A percentile compares a stretch with the other conserved stretches of the same genome.
phyloP scores from a whole-genome alignment of 1,284 basidiomycete species.

The Pholiota adiposa region DNA sequence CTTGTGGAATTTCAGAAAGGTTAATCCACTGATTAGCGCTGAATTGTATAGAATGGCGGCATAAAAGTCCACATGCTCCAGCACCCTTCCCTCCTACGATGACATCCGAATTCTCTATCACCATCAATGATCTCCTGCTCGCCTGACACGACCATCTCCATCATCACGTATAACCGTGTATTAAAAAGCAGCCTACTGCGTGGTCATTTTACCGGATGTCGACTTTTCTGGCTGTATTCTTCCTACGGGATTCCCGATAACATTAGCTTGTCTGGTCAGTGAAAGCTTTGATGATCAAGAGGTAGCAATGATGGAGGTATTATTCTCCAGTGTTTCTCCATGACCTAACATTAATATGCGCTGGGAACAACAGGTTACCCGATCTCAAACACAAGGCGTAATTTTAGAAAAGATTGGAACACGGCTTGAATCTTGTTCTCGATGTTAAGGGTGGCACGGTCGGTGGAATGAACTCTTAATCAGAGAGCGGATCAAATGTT shows the following conservation, averaged over 20 bases:
- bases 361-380: background rate
- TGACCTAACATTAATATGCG: too few species aligned
- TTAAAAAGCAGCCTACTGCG: too few species aligned
- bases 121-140: background rate
- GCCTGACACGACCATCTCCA: background rate
- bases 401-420: too few species aligned
- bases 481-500: background rate
- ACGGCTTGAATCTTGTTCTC: too few species aligned
- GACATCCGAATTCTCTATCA: background rate
- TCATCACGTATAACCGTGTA: background rate
- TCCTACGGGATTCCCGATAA: background rate
- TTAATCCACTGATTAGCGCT: background rate
- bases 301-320: background rate
- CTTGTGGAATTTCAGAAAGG: background rate
- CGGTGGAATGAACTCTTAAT: too few species aligned
- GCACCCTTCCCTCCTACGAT: background rate
- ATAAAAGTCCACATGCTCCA: background rate
- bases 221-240: background rate
- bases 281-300: constrained; percentile 1
- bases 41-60: background rate
- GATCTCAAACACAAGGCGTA: too few species aligned
- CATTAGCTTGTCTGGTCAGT: background rate
- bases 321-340: constrained; percentile 3
- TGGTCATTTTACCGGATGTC: background rate
- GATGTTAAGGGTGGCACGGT: too few species aligned